Evolutionary conservation across 1,284 basidiomycete species (phyloP).

Genomic region (Cryptococcus floricola): DNA sequence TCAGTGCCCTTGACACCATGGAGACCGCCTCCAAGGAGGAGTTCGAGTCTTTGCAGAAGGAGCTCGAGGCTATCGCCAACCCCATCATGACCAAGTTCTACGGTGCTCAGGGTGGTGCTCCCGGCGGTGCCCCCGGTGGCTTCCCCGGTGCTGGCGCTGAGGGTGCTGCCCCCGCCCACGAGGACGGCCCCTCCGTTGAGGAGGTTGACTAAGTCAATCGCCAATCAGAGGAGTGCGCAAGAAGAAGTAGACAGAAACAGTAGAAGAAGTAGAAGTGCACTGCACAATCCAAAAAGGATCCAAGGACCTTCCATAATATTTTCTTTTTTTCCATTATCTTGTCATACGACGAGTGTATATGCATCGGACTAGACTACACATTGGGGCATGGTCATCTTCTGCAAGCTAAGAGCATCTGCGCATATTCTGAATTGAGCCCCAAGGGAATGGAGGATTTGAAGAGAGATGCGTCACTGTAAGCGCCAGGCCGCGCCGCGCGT

Average conservation of each 20-base stretch:
- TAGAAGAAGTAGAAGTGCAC: not conserved
- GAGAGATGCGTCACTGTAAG: no score
- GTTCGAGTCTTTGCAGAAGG: conserved; percentile 90
- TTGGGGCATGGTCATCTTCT: no score
- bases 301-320: not conserved
- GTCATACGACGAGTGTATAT: not conserved
- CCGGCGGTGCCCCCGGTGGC: conserved; percentile 55
- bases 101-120: conserved; percentile 49
- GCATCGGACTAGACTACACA: not conserved
- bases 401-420: no score
- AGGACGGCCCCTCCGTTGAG: conserved; percentile 55
- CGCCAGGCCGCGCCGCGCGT: no score
- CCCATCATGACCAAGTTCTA: conserved; percentile 63
- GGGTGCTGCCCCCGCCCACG: conserved; percentile 53
- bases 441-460: no score
- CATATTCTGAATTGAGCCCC: no score
- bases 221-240: not conserved
- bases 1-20: conserved; percentile 81
- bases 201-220: conserved; percentile 53
- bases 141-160: conserved; percentile 52
- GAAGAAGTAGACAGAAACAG: not conserved
- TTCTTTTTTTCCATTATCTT: not conserved
- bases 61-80: conserved; percentile 84
- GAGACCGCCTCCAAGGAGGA: conserved; percentile 87
- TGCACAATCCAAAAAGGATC: not conserved